Evolutionary conservation across 2,329 filamentous ascomycete genomes (phyloP), one percentile per base, ranked within the genome.

Genomic region (Zymoseptoria brevis): DNA sequence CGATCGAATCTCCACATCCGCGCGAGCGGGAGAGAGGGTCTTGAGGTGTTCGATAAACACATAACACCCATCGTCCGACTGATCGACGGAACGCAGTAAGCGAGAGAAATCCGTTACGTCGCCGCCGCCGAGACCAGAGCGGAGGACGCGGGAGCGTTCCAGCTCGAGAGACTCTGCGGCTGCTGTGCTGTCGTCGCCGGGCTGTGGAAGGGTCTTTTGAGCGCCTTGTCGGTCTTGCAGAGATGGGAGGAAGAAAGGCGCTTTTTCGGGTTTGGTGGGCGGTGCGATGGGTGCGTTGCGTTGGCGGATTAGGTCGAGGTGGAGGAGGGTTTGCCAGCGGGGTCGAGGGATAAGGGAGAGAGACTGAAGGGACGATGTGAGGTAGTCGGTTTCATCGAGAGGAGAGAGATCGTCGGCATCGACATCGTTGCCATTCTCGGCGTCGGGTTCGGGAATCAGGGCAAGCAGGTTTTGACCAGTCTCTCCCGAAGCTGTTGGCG

Each of bases 261-360:
- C 93, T 71, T 95, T 96, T 72, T 96, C 90, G 0, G 94, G 94
- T 6, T 86, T 83, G 76, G 96, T 96, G 16, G 92, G 92, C 0
- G 92, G 84, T 73, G 96, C 91, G 65, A 86, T 92, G 0, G 95
- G 94, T 75, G 94, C 96, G 76, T 99, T 99, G 62, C 94, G 88
- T 74, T 91, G 85, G 76, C 92, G 75, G 72, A 99, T 96, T 24
- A 91, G 78, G 70, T 99, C 94, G 2, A 99, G 81, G 73, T 99
- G 90, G 26, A 99, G 80, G 13, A 99, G 80, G 1, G 91, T 96
- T 74, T 97, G 93, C 94, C 94, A 99, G 68, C 88, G 84, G 62
- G 88, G 90, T 73, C 89, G 91, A 9, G 94, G 95, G 4, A 97
- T 87, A 55, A 97, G 75, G 73, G 89, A 95, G 58, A 99, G 80